Base-by-base conservation (phyloP, 495 filamentous ascomycete genomes). In the Xylaria grammica region DNA sequence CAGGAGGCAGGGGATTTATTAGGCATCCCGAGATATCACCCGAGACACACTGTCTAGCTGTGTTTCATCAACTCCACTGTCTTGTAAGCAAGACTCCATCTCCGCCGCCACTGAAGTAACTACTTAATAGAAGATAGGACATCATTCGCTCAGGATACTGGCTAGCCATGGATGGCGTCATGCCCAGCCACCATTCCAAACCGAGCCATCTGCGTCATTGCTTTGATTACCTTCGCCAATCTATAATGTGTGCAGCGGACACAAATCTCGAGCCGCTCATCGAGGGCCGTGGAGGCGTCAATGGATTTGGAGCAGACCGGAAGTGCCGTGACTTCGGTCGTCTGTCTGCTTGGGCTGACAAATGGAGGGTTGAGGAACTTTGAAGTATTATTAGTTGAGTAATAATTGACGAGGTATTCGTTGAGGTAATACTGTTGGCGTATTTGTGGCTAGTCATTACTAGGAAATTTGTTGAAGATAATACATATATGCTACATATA, bases 141-240 rank as follows among this genome's bases (percentile, higher is more conserved):
- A 30, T 30, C 22, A 51, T 51, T 10, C 48, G 48, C 3, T 6
- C 3, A 2, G 48, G 48, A 26, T 51, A 51, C 48, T 51, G 48
- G 48, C 2, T 19, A 26, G 48, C 48, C 48, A 30, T 51, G 27
- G 48, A 51, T 19, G 48, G 48, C 19, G 8, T 51, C 24, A 19
- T 15, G 27, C 48, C 48, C 4, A 51, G 48, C 17, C 48, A 51
- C n/a, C 48, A 51, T 26, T 7, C 48, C 8, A 24, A 30, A 26
- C 48, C 48, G 4, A 17, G 4, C 9, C 48, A 51, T 51, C 10
- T 51, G 9, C 48, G 48, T 22, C 48, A 51, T 51, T 51, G 48
- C 20, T 51, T 51, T 11, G 48, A 51, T 17, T 51, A 51, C 19
- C 48, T 51, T 51, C 48, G 48, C n/a, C 48, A 51, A 51, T 51